Evolutionary conservation across 1,284 basidiomycete genomes (phyloP).

Genomic region (Peniophora sp.): DNA sequence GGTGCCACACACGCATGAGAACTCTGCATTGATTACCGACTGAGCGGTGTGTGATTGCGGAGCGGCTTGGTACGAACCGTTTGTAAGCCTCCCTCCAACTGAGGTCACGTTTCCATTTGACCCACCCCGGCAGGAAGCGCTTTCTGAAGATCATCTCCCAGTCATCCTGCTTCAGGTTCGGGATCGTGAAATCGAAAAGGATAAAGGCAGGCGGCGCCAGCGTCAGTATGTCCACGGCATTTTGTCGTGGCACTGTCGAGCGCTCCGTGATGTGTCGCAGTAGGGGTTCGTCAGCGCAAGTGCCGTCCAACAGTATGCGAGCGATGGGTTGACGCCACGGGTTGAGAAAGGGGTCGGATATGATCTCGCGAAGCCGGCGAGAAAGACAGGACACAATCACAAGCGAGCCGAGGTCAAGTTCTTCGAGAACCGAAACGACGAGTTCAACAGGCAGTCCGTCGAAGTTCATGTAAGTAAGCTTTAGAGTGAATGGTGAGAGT

Average conservation of each 20-base stretch:
- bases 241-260: slow-evolving; percentile 55
- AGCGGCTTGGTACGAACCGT: slow-evolving; percentile 34
- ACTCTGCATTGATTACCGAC: slow-evolving; percentile 28
- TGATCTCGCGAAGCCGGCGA: slow-evolving; percentile 42
- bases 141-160: slow-evolving; percentile 67
- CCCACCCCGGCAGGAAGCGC: slow-evolving; percentile 66
- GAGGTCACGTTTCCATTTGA: slow-evolving; percentile 54
- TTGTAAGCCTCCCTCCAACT: slow-evolving; percentile 55
- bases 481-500: no score
- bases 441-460: slow-evolving; percentile 65
- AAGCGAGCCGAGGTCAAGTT: slow-evolving; percentile 56
- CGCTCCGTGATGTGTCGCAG: slow-evolving; percentile 54
- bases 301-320: slow-evolving; percentile 36
- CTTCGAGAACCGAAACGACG: slow-evolving; percentile 60
- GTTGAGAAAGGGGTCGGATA: slow-evolving; percentile 57
- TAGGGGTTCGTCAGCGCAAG: slow-evolving; percentile 31
- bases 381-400: slow-evolving; percentile 52
- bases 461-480: slow-evolving; percentile 12
- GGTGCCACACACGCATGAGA: slow-evolving; percentile 57
- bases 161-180: slow-evolving; percentile 51
- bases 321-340: slow-evolving; percentile 67
- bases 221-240: slow-evolving; percentile 66
- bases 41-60: neutral
- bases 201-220: slow-evolving; percentile 51
- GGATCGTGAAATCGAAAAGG: slow-evolving; percentile 56